Percentiles rank a stretch among this genome's conserved stretches.
Evolutionary conservation across 1,284 basidiomycete species (phyloP).

Genomic region (Leccinum griseonigrum): DNA sequence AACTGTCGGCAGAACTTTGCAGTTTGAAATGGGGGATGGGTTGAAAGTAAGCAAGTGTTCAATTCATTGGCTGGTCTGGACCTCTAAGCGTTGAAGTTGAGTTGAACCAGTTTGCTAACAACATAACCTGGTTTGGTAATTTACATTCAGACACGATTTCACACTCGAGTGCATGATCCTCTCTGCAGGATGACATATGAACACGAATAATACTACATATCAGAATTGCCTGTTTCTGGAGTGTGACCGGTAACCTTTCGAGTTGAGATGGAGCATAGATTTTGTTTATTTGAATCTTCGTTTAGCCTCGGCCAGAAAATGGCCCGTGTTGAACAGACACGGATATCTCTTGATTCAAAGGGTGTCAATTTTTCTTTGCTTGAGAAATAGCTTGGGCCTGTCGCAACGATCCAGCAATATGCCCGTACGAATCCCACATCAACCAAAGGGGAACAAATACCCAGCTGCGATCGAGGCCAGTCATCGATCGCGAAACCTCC

Average conservation of each 20-base stretch:
- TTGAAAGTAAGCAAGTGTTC: neutral
- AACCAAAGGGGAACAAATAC: slow-evolving; percentile 71
- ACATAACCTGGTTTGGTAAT: neutral
- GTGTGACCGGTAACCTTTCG: neutral
- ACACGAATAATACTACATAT: neutral
- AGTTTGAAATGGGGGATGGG: neutral
- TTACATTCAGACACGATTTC: no score
- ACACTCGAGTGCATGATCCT: neutral
- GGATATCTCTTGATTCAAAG: neutral
- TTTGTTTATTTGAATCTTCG: neutral
- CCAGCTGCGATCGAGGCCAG: slow-evolving; percentile 52
- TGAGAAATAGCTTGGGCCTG: slow-evolving; percentile 36
- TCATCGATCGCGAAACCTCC: slow-evolving; percentile 9
- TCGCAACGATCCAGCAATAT: slow-evolving; percentile 62
- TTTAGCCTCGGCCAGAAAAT: neutral
- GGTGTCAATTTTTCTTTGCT: slow-evolving; percentile 37
- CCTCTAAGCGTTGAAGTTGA: neutral
- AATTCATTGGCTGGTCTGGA: neutral
- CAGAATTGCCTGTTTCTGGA: neutral
- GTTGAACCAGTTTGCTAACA: no score
- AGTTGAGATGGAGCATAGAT: neutral
- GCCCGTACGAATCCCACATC: slow-evolving; percentile 72
- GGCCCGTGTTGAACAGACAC: neutral
- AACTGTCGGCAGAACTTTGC: neutral
- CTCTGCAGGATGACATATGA: neutral